Evolutionary conservation across 768 basidiomycete species (phyloP).

Genomic region (Lactarius vividus): DNA sequence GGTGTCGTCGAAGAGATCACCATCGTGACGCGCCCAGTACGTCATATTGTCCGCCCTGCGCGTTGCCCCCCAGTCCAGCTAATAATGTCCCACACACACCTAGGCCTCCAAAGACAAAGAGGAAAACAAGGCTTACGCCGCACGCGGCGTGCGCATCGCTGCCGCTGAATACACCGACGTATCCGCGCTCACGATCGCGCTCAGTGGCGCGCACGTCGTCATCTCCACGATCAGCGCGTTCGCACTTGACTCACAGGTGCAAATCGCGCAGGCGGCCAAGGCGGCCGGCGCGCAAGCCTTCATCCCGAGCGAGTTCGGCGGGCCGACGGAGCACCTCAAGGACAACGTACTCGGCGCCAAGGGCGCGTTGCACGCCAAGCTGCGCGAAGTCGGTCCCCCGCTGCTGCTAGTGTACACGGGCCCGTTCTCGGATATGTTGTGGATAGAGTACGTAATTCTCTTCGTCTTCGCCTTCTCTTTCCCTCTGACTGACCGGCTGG

Average conservation of each 20-base stretch:
- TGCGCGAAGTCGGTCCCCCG: slow-evolving; percentile 27
- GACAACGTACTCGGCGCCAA: slow-evolving; percentile 18
- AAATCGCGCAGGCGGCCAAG: slow-evolving; percentile 26
- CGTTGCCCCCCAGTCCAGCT: background rate
- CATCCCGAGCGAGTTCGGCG: slow-evolving; percentile 33
- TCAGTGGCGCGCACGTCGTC: slow-evolving; percentile 24
- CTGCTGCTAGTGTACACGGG: slow-evolving; percentile 26
- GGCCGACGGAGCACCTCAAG: slow-evolving; percentile 17
- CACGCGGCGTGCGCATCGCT: slow-evolving; percentile 21
- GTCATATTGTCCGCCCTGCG: background rate
- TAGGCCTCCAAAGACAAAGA: slow-evolving; percentile 18
- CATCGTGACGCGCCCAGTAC: slow-evolving; percentile 25
- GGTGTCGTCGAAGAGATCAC: slow-evolving; percentile 19
- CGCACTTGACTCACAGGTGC: slow-evolving; percentile 19
- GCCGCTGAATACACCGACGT: slow-evolving; percentile 17
- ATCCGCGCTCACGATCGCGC: slow-evolving; percentile 20
- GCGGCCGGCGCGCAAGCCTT: slow-evolving; percentile 26
- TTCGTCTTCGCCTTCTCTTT: background rate
- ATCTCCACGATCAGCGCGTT: slow-evolving; percentile 19
- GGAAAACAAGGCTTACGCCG: slow-evolving; percentile 12
- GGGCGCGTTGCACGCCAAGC: slow-evolving; percentile 13
- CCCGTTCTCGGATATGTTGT: slow-evolving; percentile 24
- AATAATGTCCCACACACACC: background rate
- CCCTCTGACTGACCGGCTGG: background rate
- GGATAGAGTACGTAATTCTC: slow-evolving; percentile 4